Evolutionary conservation across 2,329 filamentous ascomycete species (phyloP).

Genomic region (Fonsecaea pedrosoi): DNA sequence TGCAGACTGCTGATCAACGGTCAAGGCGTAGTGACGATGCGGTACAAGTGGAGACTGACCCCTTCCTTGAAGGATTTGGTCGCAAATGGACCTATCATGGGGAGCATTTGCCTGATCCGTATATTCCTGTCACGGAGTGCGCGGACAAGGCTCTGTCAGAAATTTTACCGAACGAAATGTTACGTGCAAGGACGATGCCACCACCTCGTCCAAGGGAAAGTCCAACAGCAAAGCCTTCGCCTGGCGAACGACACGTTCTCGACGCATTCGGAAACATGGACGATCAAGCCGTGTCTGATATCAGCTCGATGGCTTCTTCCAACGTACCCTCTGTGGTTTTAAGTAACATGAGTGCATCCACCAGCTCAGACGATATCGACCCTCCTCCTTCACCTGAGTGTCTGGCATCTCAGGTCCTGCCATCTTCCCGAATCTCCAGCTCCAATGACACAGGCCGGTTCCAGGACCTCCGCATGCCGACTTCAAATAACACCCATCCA

Average conservation of each 20-base stretch:
- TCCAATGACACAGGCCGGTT: not conserved
- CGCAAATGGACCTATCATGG: conserved; percentile 15
- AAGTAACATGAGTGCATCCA: conserved; percentile 1
- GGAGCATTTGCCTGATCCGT: conserved; percentile 31
- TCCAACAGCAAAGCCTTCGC: not conserved
- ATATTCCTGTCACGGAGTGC: conserved; percentile 4
- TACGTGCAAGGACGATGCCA: not conserved
- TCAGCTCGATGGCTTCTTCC: conserved; percentile 16
- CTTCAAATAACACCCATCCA: not conserved
- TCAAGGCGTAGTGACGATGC: not conserved
- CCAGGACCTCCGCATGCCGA: not conserved
- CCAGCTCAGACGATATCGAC: conserved; percentile 21
- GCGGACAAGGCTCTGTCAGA: not conserved
- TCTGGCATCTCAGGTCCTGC: not conserved
- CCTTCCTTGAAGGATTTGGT: not conserved
- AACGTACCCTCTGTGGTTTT: conserved; percentile 10
- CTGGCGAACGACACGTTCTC: not conserved
- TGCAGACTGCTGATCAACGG: not conserved
- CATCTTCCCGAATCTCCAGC: not conserved
- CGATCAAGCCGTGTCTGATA: conserved; percentile 11
- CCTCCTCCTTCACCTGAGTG: not conserved
- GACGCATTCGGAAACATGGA: not conserved
- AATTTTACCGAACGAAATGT: not conserved
- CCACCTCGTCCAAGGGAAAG: not conserved
- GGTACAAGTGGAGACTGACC: not conserved